A percentile compares a stretch with the other conserved stretches of the same genome.
Evolutionary conservation across 768 basidiomycete species (phyloP).

Genomic region (Floccularia luteovirens): DNA sequence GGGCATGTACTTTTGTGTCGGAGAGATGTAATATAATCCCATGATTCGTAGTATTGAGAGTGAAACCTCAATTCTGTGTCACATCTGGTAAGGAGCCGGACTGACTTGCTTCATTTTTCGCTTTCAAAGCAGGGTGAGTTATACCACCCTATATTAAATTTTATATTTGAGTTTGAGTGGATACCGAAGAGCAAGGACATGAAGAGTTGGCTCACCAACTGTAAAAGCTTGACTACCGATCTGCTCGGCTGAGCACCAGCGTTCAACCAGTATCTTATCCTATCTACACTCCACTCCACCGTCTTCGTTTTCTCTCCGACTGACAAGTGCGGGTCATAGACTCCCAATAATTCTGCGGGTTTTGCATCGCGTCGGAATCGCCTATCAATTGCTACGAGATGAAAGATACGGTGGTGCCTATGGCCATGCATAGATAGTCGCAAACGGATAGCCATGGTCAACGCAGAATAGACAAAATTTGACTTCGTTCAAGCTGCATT

Average conservation of each 20-base stretch:
- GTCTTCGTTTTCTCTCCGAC: conserved; percentile 53
- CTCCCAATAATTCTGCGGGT: conserved; percentile 82
- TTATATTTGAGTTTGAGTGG: no score
- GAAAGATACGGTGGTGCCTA: conserved; percentile 69
- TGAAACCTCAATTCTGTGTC: no score
- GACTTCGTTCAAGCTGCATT: no score
- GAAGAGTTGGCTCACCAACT: conserved; percentile 50
- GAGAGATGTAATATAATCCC: no score
- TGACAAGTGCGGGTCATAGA: conserved; percentile 66
- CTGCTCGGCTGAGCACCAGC: conserved; percentile 81
- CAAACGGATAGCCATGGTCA: conserved; percentile 73
- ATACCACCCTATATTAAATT: conserved; percentile 65
- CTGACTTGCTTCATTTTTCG: no score
- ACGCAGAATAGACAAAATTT: background rate
- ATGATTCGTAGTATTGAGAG: no score
- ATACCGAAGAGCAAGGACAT: no score
- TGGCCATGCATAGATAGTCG: conserved; percentile 79
- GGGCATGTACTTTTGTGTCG: no score
- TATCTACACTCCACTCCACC: conserved; percentile 84
- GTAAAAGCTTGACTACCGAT: conserved; percentile 68
- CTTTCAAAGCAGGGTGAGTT: conserved; percentile 44
- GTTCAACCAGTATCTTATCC: conserved; percentile 85
- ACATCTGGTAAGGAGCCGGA: no score
- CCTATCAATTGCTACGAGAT: conserved; percentile 78
- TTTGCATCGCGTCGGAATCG: conserved; percentile 70